Evolutionary conservation across 139 green algal species (phyloP).

Genomic region (Chlorella sp.): DNA sequence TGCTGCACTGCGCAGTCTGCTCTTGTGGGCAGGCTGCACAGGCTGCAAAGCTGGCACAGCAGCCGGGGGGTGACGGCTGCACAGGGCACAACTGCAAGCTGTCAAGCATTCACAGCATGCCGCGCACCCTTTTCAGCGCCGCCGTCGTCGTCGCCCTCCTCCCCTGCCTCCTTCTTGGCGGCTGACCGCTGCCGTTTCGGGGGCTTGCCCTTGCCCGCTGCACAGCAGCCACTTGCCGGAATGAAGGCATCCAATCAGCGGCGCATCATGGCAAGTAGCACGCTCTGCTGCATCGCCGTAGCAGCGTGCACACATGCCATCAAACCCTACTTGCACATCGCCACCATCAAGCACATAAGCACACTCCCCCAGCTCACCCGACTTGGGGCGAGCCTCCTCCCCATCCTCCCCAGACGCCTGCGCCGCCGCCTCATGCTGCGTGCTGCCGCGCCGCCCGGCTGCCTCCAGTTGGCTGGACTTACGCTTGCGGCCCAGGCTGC

Average conservation of each 20-base stretch:
- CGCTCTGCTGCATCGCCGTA: too few species aligned
- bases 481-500: conserved; percentile 9
- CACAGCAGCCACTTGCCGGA: background rate
- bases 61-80: too few species aligned
- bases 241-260: too few species aligned
- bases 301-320: too few species aligned
- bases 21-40: too few species aligned
- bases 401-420: background rate
- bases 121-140: background rate
- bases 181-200: conserved; percentile 5
- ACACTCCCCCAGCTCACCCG: background rate
- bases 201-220: background rate
- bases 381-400: conserved; percentile 10
- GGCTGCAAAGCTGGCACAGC: too few species aligned
- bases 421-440: background rate
- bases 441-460: too few species aligned
- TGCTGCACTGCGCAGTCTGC: too few species aligned
- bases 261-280: too few species aligned
- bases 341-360: too few species aligned
- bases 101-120: background rate
- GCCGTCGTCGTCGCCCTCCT: background rate
- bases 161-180: background rate
- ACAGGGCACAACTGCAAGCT: too few species aligned
- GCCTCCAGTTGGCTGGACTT: background rate
- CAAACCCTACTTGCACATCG: too few species aligned